phyloP scores from a whole-genome alignment of 108 stramenopile species.

The Cylindrotheca fusiformis region DNA sequence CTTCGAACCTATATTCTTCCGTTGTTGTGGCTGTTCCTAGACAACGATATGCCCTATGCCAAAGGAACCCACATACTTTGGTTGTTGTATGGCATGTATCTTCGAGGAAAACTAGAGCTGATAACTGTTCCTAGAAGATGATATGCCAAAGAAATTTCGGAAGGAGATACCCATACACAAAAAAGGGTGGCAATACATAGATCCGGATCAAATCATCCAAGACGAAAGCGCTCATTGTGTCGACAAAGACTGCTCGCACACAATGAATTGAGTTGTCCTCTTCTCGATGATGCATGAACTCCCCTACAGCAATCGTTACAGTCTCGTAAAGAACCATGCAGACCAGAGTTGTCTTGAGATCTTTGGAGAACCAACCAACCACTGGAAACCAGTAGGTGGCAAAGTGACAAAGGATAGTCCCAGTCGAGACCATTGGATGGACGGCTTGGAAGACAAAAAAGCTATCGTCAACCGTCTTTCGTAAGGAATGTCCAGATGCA shows the following conservation, averaged over 20 bases:
- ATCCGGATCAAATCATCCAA: constrained; percentile 12
- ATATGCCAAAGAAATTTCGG: constrained; percentile 1
- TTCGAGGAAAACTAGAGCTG: too few species aligned
- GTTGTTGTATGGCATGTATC: too few species aligned
- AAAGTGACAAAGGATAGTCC: neutral
- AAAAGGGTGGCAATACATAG: constrained; percentile 11
- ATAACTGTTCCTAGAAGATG: too few species aligned
- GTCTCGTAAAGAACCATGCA: neutral
- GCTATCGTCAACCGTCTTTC: neutral
- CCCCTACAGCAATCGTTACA: neutral
- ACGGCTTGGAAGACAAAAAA: neutral
- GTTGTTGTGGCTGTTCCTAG: too few species aligned
- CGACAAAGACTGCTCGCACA: neutral
- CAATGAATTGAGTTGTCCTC: neutral
- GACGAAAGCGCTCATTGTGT: neutral
- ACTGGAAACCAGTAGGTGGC: neutral
- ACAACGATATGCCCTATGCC: too few species aligned
- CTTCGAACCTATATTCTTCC: too few species aligned
- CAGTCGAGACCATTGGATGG: neutral
- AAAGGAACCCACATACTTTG: too few species aligned
- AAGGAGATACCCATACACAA: constrained; percentile 12
- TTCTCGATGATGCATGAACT: neutral
- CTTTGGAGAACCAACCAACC: neutral
- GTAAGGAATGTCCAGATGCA: neutral
- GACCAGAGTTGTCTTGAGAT: neutral